Base-by-base conservation (phyloP, 768 basidiomycete genomes). In the Suillus subaureus region DNA sequence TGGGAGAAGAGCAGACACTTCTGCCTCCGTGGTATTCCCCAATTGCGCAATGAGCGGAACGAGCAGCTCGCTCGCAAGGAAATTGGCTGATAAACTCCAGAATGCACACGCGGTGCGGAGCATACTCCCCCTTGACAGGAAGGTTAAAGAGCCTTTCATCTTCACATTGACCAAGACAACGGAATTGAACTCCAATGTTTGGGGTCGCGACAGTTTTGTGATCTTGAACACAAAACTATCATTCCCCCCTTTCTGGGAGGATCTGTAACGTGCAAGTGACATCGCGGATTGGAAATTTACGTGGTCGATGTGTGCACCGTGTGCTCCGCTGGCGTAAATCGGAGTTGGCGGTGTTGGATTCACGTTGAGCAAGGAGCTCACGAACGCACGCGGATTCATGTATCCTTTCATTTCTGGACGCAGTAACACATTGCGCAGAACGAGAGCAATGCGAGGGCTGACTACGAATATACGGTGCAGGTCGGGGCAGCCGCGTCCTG, bases 371-470 rank as follows among this genome's bases (percentile, higher is more conserved):
- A 67, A 56, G 12, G 8, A 15, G 47, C 63, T 67, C 31, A 21
- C 21, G 5, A 55, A 39, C 3, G 64, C n/a, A 31, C 54, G 45
- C 1, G 31, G 23, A 0, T 9, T 18, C 21, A 43, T 1, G 12
- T 4, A 7, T 2, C 1, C 39, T 47, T 23, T 21, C 23, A n/a
- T 16, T 45, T 69, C 45, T 70, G 64, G 49, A 51, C 66, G 28
- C 64, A 70, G 40, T 69, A 67, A 1, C 33, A 68, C 71, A 51
- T 63, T 63, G 64, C 74, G 69, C 54, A 80, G 70, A 61, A 80
- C 70, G 51, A 79, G 68, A 35, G 72, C 74, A 58, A 79, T 68
- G 40, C 72, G 73, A 51, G 80, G 79, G 70, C 77, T 78, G 70
- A 81, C 66, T 56, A 79, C 70, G 63, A 74, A 78, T 23, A 81